Percentiles rank a stretch among this genome's conserved stretches.
Evolutionary conservation across 192 early-diverging fungal genomes (phyloP).

Genomic region (Coemansia sp.): DNA sequence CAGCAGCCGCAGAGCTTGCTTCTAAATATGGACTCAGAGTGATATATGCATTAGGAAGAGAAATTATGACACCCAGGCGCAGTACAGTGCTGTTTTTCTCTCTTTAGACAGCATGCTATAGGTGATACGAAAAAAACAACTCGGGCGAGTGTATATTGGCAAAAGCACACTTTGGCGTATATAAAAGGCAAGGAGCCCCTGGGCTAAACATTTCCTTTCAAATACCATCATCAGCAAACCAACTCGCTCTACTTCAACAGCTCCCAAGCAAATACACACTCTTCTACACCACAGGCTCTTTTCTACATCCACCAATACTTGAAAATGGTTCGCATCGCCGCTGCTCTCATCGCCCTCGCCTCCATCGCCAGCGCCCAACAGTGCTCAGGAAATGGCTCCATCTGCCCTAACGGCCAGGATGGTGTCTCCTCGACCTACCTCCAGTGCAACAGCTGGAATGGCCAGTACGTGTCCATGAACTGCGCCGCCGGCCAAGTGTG

Average conservation of each 20-base stretch:
- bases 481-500: constrained; percentile 50
- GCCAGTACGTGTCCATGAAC: constrained; percentile 25
- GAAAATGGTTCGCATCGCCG: constrained; percentile 41
- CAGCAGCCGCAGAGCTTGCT: neutral
- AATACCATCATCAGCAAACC: neutral
- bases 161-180: neutral
- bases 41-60: neutral
- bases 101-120: neutral
- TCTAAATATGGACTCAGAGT: neutral
- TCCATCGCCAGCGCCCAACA: constrained; percentile 31
- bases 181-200: neutral
- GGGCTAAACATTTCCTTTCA: neutral
- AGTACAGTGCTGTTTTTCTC: neutral
- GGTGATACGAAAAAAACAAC: neutral
- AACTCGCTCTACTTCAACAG: neutral
- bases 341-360: constrained; percentile 24
- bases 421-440: constrained; percentile 55
- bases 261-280: neutral
- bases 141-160: neutral
- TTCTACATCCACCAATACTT: neutral
- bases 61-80: neutral
- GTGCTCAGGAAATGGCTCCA: constrained; percentile 48
- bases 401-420: constrained; percentile 49
- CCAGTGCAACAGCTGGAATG: constrained; percentile 49
- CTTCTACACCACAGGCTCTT: too few species aligned